Base-by-base conservation (phyloP, 2,329 filamentous ascomycete species). In the Aspergillus uvarum region DNA sequence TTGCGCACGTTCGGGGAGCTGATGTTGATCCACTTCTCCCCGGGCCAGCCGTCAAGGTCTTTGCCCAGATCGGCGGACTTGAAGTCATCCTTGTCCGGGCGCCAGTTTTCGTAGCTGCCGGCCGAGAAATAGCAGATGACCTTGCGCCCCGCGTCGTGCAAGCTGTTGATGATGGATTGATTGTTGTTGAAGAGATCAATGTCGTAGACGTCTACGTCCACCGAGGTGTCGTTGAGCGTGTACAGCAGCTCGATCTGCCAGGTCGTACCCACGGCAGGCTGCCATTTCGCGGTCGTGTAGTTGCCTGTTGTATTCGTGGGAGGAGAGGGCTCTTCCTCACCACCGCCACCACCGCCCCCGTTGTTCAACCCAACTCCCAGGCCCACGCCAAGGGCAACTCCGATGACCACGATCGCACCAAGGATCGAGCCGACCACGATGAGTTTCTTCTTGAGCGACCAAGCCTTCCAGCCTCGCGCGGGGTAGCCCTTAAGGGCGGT, bases 41-140 rank as follows among this genome's bases (percentile, higher is more conserved):
- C 84, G 0, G 79, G 79, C 88, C 89, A 91, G 4, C 84, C 87
- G 11, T 85, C 79, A 5, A 91, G 75, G 5, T 74, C 73, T 3
- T 81, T 80, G 21, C 88, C 89, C 47, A 86, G 71, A 64, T 90
- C 88, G 0, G 74, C 71, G 1, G 77, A 63, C 7, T 76, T 68
- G 68, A 90, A 91, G 5, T 83, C 67, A 31, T 68, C 70, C 19
- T 81, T 79, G 69, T 91, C 89, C 0, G 80, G 74, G 3, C 89
- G 81, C 77, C 82, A 85, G 54, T 85, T 71, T 73, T 92, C 89
- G 66, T 83, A 90, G 7, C 85, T 87, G 1, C 89, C 89, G 0
- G 87, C 88, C 54, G 85, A 88, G 77, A 91, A 91, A 75, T 92
- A 92, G 78, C 89, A 92, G 60, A 91, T 87, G 56, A 90, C 84